phyloP scores from a whole-genome alignment of 108 stramenopile species.

The Licmophora abbreviata region DNA sequence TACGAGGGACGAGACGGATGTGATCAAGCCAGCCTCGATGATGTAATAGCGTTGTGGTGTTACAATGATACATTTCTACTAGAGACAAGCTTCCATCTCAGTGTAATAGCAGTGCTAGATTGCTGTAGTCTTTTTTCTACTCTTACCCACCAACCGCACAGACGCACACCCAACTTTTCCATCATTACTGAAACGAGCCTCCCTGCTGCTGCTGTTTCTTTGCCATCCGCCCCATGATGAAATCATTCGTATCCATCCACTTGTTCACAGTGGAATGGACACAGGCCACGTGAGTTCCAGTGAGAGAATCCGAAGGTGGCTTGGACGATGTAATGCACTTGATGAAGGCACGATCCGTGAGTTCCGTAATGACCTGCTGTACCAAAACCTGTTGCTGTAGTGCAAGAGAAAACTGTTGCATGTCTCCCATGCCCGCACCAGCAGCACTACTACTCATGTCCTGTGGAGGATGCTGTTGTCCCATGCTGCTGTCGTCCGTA shows the following conservation, averaged over 20 bases:
- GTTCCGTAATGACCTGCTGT: slow-evolving; percentile 60
- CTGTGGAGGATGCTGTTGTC: too few relatives aligned
- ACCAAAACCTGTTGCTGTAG: slow-evolving; percentile 71
- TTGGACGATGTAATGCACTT: slow-evolving; percentile 66
- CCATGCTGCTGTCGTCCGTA: too few relatives aligned
- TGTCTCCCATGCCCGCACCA: slow-evolving; percentile 30
- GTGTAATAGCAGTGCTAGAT: too few relatives aligned
- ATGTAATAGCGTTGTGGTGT: too few relatives aligned
- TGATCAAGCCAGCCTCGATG: too few relatives aligned
- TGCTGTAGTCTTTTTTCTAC: too few relatives aligned
- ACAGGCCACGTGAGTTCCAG: slow-evolving; percentile 62
- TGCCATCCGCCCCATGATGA: slow-evolving; percentile 64
- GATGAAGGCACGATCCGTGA: slow-evolving; percentile 60
- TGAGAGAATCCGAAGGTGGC: slow-evolving; percentile 30
- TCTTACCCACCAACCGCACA: too few relatives aligned
- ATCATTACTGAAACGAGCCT: too few relatives aligned
- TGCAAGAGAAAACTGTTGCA: slow-evolving; percentile 59
- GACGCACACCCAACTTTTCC: too few relatives aligned
- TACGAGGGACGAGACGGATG: too few relatives aligned
- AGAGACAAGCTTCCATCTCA: too few relatives aligned
- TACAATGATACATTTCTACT: too few relatives aligned
- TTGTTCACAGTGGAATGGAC: slow-evolving; percentile 64
- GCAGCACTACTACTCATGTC: slow-evolving; percentile 7
- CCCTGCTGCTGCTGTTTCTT: slow-evolving; percentile 51
- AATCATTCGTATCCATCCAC: slow-evolving; percentile 84